Base-by-base conservation (phyloP, 352 stramenopile species). In the Aphanomyces euteiches region DNA sequence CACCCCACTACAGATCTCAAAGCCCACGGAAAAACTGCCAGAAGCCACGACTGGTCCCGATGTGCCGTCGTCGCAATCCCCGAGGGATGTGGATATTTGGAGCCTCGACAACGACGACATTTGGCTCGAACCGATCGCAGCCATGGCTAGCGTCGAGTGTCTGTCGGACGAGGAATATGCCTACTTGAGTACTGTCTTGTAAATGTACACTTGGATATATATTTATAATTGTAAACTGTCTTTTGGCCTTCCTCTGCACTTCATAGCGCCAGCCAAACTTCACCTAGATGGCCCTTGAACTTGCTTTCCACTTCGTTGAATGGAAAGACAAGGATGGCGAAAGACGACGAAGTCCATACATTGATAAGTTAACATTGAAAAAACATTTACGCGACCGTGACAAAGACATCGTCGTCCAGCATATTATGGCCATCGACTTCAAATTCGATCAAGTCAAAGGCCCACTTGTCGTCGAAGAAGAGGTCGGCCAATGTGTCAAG, bases 151-250 rank as follows among this genome's bases (percentile, higher is more conserved):
- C 43, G 43, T 50, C 10, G 43, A 12, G 43, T n/a, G 10, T 12
- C 43, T 50, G 43, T 50, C 43, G 43, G 43, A 50, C 43, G 43
- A 50, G 17, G 43, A 50, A n/a, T 50, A 50, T 50, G 43, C 43
- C 10, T 50, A 50, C 17, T 50, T 50, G 15, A 13, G 21, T 12
- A 36, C 7, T 19, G 50, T 58, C 8, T 28, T 58, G 7, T 58
- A 36, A 58, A 36, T 12, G 7, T 8, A 28, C n/a, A n/a, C 28
- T 28, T 28, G 28, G 28, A 28, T 28, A 28, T 28, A 28, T 28
- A 28, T 28, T 28, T 28, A 28, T 28, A 0, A 28, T n/a, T 28
- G 28, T 28, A 19, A n/a, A 19, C 45, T 15, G n/a, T 2, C 45
- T 53, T 53, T 53, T 53, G 13, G 13, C 1, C n/a, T 53, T 53